Evolutionary conservation across 2,329 filamentous ascomycete species (phyloP), one percentile per base, ranked within the genome.

Genomic region (Byssochlamys sp.): DNA sequence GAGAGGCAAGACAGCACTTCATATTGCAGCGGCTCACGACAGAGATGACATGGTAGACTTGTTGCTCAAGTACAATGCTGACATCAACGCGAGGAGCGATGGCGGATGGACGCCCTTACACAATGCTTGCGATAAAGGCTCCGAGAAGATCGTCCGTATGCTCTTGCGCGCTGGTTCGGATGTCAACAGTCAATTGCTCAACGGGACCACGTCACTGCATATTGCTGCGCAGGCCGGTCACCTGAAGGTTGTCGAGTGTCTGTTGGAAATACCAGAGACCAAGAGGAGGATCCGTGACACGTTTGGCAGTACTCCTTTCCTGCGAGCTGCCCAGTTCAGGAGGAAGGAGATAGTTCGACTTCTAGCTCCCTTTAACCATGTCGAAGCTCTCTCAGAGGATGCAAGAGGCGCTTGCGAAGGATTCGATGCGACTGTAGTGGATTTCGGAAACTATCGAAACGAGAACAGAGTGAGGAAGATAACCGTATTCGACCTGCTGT

Each of bases 21-120:
- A 81, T 65, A 68, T 81, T 49, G 78, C 78, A 1, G 75, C 77
- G 10, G 75, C 77, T 55, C 75, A 75, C 61, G 76, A 69, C 26
- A 63, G 72, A 7, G 67, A 67, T 26, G 67, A 70, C 55, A 71
- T 75, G n/a, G 65, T 74, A 19, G 60, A 62, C 14, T 61, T 78
- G 53, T 64, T 81, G 48, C 66, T 81, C 12, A 63, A 69, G n/a
- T 70, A 75, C n/a, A 65, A 70, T 6, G 80, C 77, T 4, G 67
- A 76, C 52, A 69, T 80, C 27, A 79, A 81, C 63, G 75, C 75
- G 12, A 70, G 71, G 51, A 73, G 80, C 58, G 75, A 76, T 54
- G 80, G 80, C 51, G 77, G 75, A 11, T 81, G 80, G 78, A 81
- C 78, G 5, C 75, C 80, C 2, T 66, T 82, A 35, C 79, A 81